phyloP scores from a whole-genome alignment of 1,284 basidiomycete species.

The Uromyces viciae-fabae region DNA sequence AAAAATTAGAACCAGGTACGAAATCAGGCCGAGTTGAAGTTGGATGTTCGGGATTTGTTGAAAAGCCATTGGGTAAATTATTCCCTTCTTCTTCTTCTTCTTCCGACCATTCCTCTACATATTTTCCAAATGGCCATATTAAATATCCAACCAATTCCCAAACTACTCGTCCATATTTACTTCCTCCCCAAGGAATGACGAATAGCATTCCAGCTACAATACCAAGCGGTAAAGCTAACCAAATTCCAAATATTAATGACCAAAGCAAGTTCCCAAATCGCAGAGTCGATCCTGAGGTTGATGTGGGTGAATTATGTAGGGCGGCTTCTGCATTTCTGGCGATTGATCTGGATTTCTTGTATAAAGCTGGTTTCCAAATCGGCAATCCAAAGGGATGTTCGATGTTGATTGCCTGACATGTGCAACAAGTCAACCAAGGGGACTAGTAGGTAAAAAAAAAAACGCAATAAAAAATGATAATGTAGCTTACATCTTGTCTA shows the following conservation, averaged over 20 bases:
- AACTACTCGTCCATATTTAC: slow-evolving; percentile 77
- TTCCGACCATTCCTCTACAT: slow-evolving; percentile 76
- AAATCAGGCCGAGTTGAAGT: slow-evolving; percentile 47
- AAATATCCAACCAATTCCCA: slow-evolving; percentile 94
- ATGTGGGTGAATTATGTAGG: slow-evolving; percentile 84
- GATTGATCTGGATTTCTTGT: slow-evolving; percentile 95
- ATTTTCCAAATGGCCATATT: slow-evolving; percentile 95
- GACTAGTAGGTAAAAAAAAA: neutral
- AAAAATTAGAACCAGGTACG: neutral
- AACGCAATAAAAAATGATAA: neutral
- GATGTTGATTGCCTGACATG: slow-evolving; percentile 54
- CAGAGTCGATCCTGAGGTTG: slow-evolving; percentile 82
- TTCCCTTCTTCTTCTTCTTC: slow-evolving; percentile 53
- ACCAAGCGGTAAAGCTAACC: slow-evolving; percentile 74
- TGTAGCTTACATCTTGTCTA: slow-evolving; percentile 73
- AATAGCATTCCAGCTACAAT: slow-evolving; percentile 67
- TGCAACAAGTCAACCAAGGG: neutral
- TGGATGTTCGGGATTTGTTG: neutral
- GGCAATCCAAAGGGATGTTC: slow-evolving; percentile 98
- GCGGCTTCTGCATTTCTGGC: slow-evolving; percentile 93
- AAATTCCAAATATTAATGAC: slow-evolving; percentile 82
- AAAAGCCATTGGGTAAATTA: slow-evolving; percentile 20
- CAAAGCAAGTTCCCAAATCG: slow-evolving; percentile 84
- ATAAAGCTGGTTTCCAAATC: slow-evolving; percentile 98
- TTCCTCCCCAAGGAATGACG: slow-evolving; percentile 70